Evolutionary conservation across 2,329 filamentous ascomycete genomes (phyloP), one percentile per base, ranked within the genome.

Genomic region (Aquanectria penicillioides): DNA sequence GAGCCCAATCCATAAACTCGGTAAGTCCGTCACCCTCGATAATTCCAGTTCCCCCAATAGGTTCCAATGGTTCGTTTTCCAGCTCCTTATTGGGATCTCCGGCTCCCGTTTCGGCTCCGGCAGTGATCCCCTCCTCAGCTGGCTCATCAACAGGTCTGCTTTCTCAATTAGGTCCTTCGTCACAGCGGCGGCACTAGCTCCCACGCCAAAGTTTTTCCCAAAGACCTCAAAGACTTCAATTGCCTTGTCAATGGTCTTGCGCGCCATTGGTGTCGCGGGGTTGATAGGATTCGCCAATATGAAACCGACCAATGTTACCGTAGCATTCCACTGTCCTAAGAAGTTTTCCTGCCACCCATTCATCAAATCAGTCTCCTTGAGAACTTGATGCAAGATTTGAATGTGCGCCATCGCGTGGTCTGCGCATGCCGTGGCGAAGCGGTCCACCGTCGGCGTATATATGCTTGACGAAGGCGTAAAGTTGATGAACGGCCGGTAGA

Each of bases 151-250:
- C 12, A 59, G 23, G 37, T 70, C 68, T 1, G 64, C 64, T 51
- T 70, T 69, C 41, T 43, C 49, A 2, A 61, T 40, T 2, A 71
- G 52, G 9, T 68, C 65, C 17, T 63, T 62, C 68, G 48, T 83
- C 78, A 77, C 55, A 2, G 69, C 72, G 6, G 75, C 75, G 1
- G 76, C 75, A 12, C 73, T 62, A 4, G 74, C 73, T 17, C 74
- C 73, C 52, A 78, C 76, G 15, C 69, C 81, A 52, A 80, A 85
- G 63, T 75, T 73, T 12, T 46, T 46, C n/a, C 73, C 63, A 65
- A 77, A 66, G 49, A 73, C 44, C 50, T 78, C 66, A 69, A 79
- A 69, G 1, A 72, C 61, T 68, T 75, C 47, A 68, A 82, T 44
- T 71, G 79, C 61, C 73, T 77, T 64, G 69, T 74, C 62, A 69